These are phyloP conservation scores for Naganishia friedmannii DNA, from an alignment of 768 basidiomycete species.

Conservation along the genomic window DNA sequence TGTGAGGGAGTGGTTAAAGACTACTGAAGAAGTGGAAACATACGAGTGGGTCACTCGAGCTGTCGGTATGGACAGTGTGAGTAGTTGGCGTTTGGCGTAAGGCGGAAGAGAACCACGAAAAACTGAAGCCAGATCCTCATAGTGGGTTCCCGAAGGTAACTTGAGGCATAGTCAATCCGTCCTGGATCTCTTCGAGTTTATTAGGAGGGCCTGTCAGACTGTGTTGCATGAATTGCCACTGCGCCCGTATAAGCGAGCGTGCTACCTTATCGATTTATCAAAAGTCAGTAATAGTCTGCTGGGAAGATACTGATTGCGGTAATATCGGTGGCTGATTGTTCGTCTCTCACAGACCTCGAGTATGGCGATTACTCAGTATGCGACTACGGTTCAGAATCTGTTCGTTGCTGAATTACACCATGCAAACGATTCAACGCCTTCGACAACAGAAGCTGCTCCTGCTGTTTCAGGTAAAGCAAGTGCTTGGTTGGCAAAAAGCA, in stretches of 20 bases:
- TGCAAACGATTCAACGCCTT: conserved; percentile 34
- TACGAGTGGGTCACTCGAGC: conserved; percentile 50
- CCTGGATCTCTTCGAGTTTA: conserved; percentile 50
- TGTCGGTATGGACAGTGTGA: conserved; percentile 49
- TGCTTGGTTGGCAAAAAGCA: conserved; percentile 51
- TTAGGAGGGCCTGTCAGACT: conserved; percentile 40
- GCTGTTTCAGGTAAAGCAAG: conserved; percentile 45
- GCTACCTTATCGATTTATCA: conserved; percentile 50
- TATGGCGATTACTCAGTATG: conserved; percentile 45
- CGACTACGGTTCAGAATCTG: conserved; percentile 45
- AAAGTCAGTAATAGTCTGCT: conserved; percentile 36
- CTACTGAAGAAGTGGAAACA: conserved; percentile 44
- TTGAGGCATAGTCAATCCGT: conserved; percentile 48
- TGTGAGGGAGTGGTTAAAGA: conserved; percentile 47
- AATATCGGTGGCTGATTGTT: no score
- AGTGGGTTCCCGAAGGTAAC: conserved; percentile 50
- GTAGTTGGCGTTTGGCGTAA: conserved; percentile 19
- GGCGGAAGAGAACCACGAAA: background rate
- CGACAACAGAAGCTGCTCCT: conserved; percentile 23
- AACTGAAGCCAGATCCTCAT: background rate
- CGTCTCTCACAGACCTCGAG: conserved; percentile 40
- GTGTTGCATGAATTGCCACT: conserved; percentile 47
- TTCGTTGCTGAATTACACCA: conserved; percentile 45
- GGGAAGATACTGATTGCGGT: background rate
- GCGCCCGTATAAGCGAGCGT: conserved; percentile 46